A percentile compares a stretch with the other conserved stretches of the same genome.
phyloP scores from a whole-genome alignment of 805 yeast genomes.

The Wickerhamomyces ciferrii region DNA sequence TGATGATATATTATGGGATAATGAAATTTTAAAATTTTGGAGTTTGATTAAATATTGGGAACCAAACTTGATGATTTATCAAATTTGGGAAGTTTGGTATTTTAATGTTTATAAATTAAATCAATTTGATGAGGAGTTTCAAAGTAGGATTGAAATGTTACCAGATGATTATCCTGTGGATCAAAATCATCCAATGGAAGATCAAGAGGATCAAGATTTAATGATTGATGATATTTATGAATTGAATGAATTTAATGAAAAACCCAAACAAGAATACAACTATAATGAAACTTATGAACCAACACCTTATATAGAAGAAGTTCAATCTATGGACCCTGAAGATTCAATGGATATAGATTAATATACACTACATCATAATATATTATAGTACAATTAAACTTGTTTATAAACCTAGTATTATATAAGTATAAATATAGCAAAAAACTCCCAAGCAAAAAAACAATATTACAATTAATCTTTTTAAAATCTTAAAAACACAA shows the following conservation, averaged over 20 bases:
- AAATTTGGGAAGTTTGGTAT: constrained; percentile 27
- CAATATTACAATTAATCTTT: no score
- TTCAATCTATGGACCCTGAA: no score
- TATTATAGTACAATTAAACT: no score
- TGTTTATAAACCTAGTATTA: no score
- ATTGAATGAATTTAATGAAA: neutral
- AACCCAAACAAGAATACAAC: neutral
- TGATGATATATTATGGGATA: constrained; percentile 19
- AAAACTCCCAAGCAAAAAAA: neutral
- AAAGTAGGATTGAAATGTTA: neutral
- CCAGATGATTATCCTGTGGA: constrained; percentile 2
- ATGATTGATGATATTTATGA: constrained; percentile 7
- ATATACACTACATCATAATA: neutral
- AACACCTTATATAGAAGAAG: constrained; percentile 1
- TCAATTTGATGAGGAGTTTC: constrained; percentile 1
- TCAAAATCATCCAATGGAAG: neutral
- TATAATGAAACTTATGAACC: constrained; percentile 6
- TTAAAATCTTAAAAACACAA: no score
- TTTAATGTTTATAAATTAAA: constrained; percentile 9
- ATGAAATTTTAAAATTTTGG: constrained; percentile 19
- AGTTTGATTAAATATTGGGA: constrained; percentile 25
- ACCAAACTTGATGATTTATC: constrained; percentile 12
- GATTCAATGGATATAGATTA: constrained; percentile 17
- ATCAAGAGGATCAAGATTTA: constrained; percentile 2
- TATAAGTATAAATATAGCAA: no score